Evolutionary conservation across 139 green algal genomes (phyloP).

Genomic region (Parachlorella kessleri): DNA sequence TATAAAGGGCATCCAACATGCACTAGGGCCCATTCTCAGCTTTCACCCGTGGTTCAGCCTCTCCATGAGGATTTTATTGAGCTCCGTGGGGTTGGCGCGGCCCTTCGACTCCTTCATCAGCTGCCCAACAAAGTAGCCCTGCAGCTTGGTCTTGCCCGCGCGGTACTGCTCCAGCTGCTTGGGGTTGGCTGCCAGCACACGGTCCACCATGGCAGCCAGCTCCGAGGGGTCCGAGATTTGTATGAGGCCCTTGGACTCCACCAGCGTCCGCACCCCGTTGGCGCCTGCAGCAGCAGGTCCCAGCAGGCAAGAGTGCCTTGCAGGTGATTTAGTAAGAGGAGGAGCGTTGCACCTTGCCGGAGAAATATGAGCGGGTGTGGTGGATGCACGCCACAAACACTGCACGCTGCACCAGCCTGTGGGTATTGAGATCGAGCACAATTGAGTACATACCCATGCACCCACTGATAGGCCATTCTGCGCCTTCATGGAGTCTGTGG

Average conservation of each 20-base stretch:
- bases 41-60: constrained; percentile 53
- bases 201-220: constrained; percentile 81
- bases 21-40: too few species aligned
- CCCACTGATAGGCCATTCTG: too few species aligned
- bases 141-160: constrained; percentile 86
- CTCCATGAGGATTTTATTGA: constrained; percentile 78
- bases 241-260: constrained; percentile 72
- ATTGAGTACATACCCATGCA: too few species aligned
- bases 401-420: too few species aligned
- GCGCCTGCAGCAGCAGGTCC: constrained; percentile 17
- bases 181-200: constrained; percentile 78
- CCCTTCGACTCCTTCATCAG: constrained; percentile 90
- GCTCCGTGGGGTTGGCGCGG: constrained; percentile 73
- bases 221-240: constrained; percentile 87
- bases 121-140: constrained; percentile 86
- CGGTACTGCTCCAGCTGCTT: constrained; percentile 86
- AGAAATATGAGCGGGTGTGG: too few species aligned
- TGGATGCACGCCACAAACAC: too few species aligned
- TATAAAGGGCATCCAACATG: too few species aligned
- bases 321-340: too few species aligned
- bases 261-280: constrained; percentile 48
- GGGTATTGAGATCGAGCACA: too few species aligned
- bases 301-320: too few species aligned
- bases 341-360: too few species aligned
- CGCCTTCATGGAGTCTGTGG: too few species aligned